Base-by-base conservation (phyloP, 2,329 filamentous ascomycete species). In the Lizonia empirigonia region DNA sequence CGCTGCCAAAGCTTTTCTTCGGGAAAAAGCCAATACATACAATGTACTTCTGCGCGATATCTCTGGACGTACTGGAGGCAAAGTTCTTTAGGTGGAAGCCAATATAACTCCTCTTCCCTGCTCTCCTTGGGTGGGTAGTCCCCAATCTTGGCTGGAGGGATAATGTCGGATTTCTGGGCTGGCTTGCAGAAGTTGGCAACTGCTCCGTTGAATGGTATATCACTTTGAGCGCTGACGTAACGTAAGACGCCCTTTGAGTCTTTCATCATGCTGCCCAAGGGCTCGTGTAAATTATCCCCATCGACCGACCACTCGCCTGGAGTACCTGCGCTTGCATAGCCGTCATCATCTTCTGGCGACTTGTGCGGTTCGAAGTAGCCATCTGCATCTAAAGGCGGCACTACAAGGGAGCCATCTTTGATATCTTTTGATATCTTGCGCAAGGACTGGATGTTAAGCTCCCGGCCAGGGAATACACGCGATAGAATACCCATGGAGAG, bases 171-270 rank as follows among this genome's bases (percentile, higher is more conserved):
- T 20, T 64, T 60, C 27, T 51, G 61, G 1, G 50, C 34, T 20
- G 56, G 32, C 13, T 55, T 59, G 27, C 67, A 67, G 30, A 73
- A 61, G 15, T 67, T 65, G 23, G 63, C 68, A 16, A 73, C 68
- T 5, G 68, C 70, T 19, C 67, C 69, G 39, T 73, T 73, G 58
- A 73, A 73, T 7, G 70, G 68, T 8, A 73, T 73, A 26, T 72
- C 70, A 15, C 70, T 73, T 39, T 73, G 68, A 12, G 68, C 62
- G 6, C 71, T 69, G 19, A 73, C 67, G 27, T 73, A 72, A 12
- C 71, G 64, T 32, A 63, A 71, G 40, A 62, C 64, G 16, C 69
- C 68, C 5, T 58, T 53, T 3, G 71, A 73, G 40, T 73, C 71
- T 45, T 64, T 67, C 69, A 73, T 70, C 69, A 73, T 67, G 29